phyloP scores from a whole-genome alignment of 305 asterid species.

The Ajuga reptans region DNA sequence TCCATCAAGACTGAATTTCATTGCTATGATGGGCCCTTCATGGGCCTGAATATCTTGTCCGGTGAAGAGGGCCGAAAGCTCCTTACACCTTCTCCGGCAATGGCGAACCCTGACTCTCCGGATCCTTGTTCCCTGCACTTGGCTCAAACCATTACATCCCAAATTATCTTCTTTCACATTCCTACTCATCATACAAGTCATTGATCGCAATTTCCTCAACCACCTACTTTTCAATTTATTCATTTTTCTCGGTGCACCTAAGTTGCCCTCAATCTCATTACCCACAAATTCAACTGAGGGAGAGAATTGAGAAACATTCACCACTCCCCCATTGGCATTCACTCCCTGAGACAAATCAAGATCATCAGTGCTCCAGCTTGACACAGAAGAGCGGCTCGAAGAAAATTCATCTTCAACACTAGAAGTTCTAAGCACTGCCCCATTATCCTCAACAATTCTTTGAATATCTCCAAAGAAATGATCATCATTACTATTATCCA shows the following conservation, averaged over 20 bases:
- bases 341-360: conserved; percentile 27
- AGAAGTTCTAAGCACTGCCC: conserved; percentile 48
- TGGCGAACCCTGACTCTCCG: conserved; percentile 61
- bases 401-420: conserved; percentile 43
- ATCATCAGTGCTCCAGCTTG: conserved; percentile 42
- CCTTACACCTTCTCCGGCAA: conserved; percentile 46
- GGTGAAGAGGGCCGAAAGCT: conserved; percentile 66
- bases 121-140: conserved; percentile 28
- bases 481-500: conserved; percentile 18
- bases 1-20: conserved; percentile 83
- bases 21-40: conserved; percentile 57
- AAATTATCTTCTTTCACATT: conserved; percentile 26
- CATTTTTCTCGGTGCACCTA: conserved; percentile 18
- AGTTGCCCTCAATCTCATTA: conserved; percentile 27
- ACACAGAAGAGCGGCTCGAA: conserved; percentile 40
- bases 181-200: conserved; percentile 39
- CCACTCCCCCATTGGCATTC: conserved; percentile 25
- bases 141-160: conserved; percentile 18
- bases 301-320: conserved; percentile 21
- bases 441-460: conserved; percentile 42
- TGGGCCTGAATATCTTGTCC: conserved; percentile 83
- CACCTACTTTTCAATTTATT: conserved; percentile 33
- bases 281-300: conserved; percentile 21
- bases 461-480: conserved; percentile 19
- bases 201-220: conserved; percentile 49